Conservation (phyloP, 148 eudicot genomes). For the Vaccinium myrtillus region DNA sequence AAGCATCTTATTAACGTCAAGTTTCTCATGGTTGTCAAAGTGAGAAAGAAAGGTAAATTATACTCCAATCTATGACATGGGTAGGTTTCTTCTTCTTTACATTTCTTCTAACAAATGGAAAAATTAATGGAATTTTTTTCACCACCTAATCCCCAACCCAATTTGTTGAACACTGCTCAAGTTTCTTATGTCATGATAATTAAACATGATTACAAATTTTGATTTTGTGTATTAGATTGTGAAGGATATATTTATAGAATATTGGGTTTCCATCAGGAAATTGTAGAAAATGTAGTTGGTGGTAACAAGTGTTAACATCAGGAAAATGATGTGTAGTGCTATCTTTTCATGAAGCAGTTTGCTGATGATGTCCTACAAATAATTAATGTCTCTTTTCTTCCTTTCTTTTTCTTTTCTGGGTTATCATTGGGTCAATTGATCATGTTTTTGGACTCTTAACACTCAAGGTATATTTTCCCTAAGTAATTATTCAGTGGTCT, state of each 20-base stretch:
- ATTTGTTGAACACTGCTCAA: not conserved
- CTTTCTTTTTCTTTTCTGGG: too few relatives aligned
- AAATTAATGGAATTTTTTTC: not conserved
- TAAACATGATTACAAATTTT: not conserved
- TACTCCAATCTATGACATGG: not conserved
- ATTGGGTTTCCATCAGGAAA: not conserved
- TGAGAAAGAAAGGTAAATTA: not conserved
- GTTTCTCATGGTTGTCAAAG: not conserved
- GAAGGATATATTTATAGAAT: not conserved
- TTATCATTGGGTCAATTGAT: too few relatives aligned
- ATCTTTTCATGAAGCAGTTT: not conserved
- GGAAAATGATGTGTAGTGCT: not conserved
- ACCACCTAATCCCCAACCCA: slow-evolving; percentile 13
- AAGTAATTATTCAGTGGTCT: too few relatives aligned
- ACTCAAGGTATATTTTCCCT: too few relatives aligned
- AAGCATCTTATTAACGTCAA: not conserved
- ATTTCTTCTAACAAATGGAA: not conserved
- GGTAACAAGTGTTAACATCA: not conserved
- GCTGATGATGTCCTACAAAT: not conserved
- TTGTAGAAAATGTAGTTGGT: slow-evolving; percentile 11
- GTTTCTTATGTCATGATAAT: slow-evolving; percentile 13
- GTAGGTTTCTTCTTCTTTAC: slow-evolving; percentile 5
- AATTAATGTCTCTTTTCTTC: not conserved
- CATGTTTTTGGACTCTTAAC: too few relatives aligned
- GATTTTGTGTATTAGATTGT: not conserved